Base-by-base conservation (phyloP, 768 basidiomycete genomes). In the Cystobasidium ongulense region DNA sequence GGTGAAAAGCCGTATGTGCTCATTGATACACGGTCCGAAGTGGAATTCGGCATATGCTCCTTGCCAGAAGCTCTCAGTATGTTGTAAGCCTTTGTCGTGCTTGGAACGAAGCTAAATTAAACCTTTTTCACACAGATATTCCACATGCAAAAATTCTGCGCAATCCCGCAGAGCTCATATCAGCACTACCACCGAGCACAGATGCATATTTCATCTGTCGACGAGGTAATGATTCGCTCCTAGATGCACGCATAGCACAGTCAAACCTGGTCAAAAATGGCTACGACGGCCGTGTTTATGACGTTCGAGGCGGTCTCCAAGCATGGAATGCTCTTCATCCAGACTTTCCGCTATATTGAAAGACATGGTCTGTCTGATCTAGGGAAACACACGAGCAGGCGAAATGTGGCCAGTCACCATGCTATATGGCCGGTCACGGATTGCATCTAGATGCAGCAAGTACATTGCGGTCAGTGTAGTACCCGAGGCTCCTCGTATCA, bases 221-320 rank as follows among this genome's bases (percentile, higher is more conserved):
- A 35, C 83, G 92, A 25, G 94, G 95, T 3, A 98, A 97, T 78
- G 95, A 97, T 80, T 95, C 92, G 0, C 90, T 92, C 80, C 85
- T 91, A 23, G 95, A 93, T 35, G 92, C 87, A 0, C 84, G 87
- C 39, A 87, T 87, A 4, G 78, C 91, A 23, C 66, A 75, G 31
- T 41, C 61, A 3, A 68, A 68, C 33, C 18, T 1, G 57, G 41
- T 18, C 21, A 27, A 46, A 15, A 50, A 38, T 25, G 36, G 25
- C 46, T 62, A 38, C 25, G 33, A 29, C 11, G 21, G 27, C 15
- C 11, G 21, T 63, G 72, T 80, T 36, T 65, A 23, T 8, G 64
- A 74, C 43, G 43, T 41, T 33, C 41, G 38, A 35, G 93, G 94
- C 25, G 94, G 94, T 0, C 81, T 96, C 62, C 82, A 84, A 77